A percentile compares a stretch with the other conserved stretches of the same genome.
phyloP scores from a whole-genome alignment of 805 yeast species.

The Monosporozyma aerobia region DNA sequence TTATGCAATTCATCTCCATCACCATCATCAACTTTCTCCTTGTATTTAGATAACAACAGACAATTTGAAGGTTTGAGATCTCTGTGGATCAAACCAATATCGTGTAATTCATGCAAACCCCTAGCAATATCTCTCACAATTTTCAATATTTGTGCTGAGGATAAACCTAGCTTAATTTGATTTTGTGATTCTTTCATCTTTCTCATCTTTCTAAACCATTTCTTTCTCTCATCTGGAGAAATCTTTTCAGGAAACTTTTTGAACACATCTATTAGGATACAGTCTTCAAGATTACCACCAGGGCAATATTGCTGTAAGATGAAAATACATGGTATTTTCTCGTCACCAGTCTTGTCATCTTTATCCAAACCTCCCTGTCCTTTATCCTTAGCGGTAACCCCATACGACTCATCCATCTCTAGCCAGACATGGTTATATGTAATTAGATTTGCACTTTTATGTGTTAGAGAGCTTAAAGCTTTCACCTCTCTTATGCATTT shows the following conservation, averaged over 20 bases:
- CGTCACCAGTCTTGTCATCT: not conserved
- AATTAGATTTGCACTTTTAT: conserved; percentile 53
- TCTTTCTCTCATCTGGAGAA: conserved; percentile 33
- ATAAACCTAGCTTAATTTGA: conserved; percentile 31
- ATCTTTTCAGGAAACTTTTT: conserved; percentile 30
- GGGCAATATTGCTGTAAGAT: conserved; percentile 81
- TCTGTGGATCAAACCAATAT: conserved; percentile 70
- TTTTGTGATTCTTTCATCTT: conserved; percentile 1
- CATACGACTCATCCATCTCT: conserved; percentile 50
- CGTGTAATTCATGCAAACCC: conserved; percentile 68
- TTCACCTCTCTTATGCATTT: conserved; percentile 72
- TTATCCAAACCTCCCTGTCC: not conserved
- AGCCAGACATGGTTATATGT: conserved; percentile 90
- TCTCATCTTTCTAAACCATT: conserved; percentile 22
- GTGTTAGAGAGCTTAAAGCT: conserved; percentile 44
- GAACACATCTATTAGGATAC: conserved; percentile 33
- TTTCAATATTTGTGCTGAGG: conserved; percentile 53
- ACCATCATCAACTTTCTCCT: conserved; percentile 15
- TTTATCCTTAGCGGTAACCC: conserved; percentile 15
- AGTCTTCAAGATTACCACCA: conserved; percentile 78
- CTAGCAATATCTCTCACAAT: conserved; percentile 57
- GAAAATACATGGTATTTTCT: conserved; percentile 60
- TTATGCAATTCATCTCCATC: conserved; percentile 7
- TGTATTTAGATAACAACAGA: conserved; percentile 35
- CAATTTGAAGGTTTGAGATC: conserved; percentile 89